Evolutionary conservation across 139 green algal species (phyloP).

Genomic region (Chlorella sp.): DNA sequence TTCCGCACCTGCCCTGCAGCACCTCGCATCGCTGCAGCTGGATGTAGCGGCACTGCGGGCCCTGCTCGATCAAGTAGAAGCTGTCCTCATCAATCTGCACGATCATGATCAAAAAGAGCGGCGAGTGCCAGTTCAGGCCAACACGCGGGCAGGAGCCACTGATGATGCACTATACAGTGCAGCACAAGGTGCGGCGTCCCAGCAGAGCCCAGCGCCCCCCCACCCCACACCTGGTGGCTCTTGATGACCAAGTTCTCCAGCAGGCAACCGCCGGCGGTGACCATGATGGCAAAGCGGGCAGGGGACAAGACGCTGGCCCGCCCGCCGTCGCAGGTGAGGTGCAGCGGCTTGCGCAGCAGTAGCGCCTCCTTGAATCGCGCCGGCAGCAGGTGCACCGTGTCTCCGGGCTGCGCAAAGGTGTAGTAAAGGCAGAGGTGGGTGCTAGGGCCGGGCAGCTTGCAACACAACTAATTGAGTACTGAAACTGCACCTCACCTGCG

Average conservation of each 20-base stretch:
- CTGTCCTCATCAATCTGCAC: neutral
- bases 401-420: neutral
- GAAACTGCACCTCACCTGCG: too few species aligned
- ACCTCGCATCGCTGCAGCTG: conserved; percentile 4
- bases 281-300: conserved; percentile 11
- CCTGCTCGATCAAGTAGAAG: neutral
- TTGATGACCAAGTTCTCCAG: conserved; percentile 14
- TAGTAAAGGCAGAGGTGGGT: too few species aligned
- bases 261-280: neutral
- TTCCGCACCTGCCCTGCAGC: conserved; percentile 6
- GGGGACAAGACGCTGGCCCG: neutral
- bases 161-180: too few species aligned
- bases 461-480: too few species aligned
- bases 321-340: conserved; percentile 8
- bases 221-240: neutral
- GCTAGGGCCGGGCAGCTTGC: too few species aligned
- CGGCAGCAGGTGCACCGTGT: conserved; percentile 18
- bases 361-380: conserved; percentile 1
- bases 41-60: neutral
- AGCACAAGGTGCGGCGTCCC: too few species aligned
- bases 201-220: too few species aligned
- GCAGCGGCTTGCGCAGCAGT: conserved; percentile 6
- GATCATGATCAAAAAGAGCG: too few species aligned
- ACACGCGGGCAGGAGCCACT: too few species aligned
- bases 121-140: too few species aligned